These are phyloP conservation scores for Hamamelis virginiana DNA, from an alignment of 164 flowering plant species.

Conservation along the genomic window DNA sequence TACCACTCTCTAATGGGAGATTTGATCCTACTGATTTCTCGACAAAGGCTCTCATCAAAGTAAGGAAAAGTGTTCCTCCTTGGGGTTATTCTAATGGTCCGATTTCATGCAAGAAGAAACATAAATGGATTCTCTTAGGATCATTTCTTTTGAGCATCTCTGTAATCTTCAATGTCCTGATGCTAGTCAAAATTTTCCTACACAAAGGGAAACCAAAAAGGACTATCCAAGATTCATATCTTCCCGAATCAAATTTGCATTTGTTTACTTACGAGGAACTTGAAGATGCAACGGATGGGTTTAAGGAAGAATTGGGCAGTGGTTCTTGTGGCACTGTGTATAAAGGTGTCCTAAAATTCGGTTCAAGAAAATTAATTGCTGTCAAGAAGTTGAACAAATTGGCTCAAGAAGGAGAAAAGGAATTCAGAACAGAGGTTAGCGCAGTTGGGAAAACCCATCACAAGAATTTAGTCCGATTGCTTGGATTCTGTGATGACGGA, in stretches of 20 bases:
- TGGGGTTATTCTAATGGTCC: background rate
- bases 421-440: conserved; percentile 17
- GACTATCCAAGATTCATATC: background rate
- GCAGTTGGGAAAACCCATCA: no score
- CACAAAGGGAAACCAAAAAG: background rate
- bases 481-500: no score
- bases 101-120: background rate
- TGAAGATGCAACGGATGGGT: no score
- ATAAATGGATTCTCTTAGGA: no score
- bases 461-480: no score
- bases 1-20: no score
- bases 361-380: conserved; percentile 1
- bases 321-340: no score
- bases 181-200: background rate
- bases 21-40: no score
- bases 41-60: conserved; percentile 15
- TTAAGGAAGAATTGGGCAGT: no score
- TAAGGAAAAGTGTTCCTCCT: no score
- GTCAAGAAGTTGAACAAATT: conserved; percentile 15
- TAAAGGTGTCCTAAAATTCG: no score
- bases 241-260: conserved; percentile 2
- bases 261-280: conserved; percentile 14
- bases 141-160: conserved; percentile 8
- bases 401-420: conserved; percentile 16
- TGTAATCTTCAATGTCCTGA: conserved; percentile 1